Evolutionary conservation across 2,329 filamentous ascomycete genomes (phyloP).

Genomic region (Aureobasidium melanogenum): DNA sequence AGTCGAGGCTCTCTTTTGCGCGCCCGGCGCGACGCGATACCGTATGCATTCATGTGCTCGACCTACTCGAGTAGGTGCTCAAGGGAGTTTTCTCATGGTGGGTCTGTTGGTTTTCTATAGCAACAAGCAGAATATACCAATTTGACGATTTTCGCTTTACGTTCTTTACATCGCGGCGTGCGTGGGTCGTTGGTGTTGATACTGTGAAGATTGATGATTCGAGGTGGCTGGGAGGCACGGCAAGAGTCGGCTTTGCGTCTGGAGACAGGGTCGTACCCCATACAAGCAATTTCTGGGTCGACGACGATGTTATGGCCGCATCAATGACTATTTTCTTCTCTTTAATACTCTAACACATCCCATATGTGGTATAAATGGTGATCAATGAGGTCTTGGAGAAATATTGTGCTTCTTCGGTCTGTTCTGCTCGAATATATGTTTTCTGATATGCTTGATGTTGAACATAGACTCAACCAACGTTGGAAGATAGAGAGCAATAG

Average conservation of each 20-base stretch:
- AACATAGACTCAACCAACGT: not conserved
- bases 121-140: not conserved
- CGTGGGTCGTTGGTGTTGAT: not conserved
- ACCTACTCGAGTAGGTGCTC: not conserved
- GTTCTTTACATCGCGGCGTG: not conserved
- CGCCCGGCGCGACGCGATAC: not conserved
- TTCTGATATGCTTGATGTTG: not conserved
- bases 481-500: not conserved
- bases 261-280: not conserved
- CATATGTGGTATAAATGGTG: not conserved
- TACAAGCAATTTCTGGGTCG: not conserved
- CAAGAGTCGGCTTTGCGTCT: not conserved
- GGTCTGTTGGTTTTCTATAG: not conserved
- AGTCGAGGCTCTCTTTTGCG: not conserved
- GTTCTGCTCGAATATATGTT: not conserved
- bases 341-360: not conserved
- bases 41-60: not conserved
- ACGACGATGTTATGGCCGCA: not conserved
- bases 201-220: not conserved
- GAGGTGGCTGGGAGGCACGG: not conserved
- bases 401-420: not conserved
- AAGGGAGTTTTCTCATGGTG: not conserved
- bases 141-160: not conserved
- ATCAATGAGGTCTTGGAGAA: fast-evolving
- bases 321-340: not conserved